Base-by-base conservation (phyloP, 2,329 filamentous ascomycete genomes). In the Venturia aucupariae region DNA sequence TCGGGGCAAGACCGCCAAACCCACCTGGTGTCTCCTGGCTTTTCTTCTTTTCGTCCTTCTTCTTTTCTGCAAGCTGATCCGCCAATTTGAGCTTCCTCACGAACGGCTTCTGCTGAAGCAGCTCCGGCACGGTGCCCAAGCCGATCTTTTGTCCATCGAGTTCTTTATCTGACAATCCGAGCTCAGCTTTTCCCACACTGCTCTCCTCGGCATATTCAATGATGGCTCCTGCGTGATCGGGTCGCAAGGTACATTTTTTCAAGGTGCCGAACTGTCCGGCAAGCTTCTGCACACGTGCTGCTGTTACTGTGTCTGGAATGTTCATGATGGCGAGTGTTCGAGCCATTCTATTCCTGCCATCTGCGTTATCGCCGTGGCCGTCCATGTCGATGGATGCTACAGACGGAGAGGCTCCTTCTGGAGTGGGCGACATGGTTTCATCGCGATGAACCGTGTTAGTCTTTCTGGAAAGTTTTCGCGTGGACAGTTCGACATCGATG, bases 261-360 rank as follows among this genome's bases (percentile, higher is more conserved):
- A 97, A 81, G 1, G 81, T 75, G 0, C 91, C 92, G 55, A 87
- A 82, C 1, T 85, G 82, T 69, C 91, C 88, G 10, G 89, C 86
- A 2, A 95, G 78, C 0, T 86, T 82, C 55, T 85, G 85, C 64
- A 99, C 85, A 38, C 92, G 90, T 1, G 89, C 86, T 71, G 96
- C 90, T 68, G 95, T 97, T 70, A 97, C 85, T 0, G 92, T 97
- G 71, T 97, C 94, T 0, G 94, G 91, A 0, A 99, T 80, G 67
- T 92, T 89, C 76, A 97, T 84, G 35, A 99, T 79, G 11, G 88
- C 88, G 61, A 97, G 82, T 0, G 90, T 94, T 62, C 91, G 86
- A 61, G 86, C 84, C 38, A 80, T 60, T 41, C 67, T 66, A 48
- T 68, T 69, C 27, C 73, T 72, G 1, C 71, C 68, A 1, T 69